Evolutionary conservation across 441 rosid species (phyloP).

Genomic region (Mallotus repandus): DNA sequence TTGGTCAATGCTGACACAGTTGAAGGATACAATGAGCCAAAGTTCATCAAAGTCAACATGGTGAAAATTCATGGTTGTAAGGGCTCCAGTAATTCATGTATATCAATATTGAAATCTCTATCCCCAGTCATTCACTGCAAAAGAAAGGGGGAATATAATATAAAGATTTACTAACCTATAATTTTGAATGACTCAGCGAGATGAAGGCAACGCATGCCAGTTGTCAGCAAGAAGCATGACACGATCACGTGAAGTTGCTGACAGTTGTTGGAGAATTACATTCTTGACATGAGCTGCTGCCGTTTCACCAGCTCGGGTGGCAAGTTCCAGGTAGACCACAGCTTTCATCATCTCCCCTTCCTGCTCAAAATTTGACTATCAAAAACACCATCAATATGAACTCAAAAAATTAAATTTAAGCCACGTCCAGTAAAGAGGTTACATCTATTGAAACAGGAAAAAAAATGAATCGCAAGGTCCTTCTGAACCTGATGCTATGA

Average conservation of each 20-base stretch:
- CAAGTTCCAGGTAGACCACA: slow-evolving; percentile 79
- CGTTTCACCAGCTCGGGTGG: slow-evolving; percentile 72
- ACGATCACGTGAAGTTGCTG: slow-evolving; percentile 46
- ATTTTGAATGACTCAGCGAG: slow-evolving; percentile 31
- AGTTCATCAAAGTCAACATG: neutral
- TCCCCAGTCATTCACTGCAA: neutral
- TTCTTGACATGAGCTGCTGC: slow-evolving; percentile 69
- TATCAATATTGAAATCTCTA: neutral
- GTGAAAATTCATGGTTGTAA: neutral
- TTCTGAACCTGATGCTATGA: neutral
- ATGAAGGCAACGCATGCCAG: slow-evolving; percentile 58
- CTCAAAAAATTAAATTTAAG: neutral
- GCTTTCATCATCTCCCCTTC: slow-evolving; percentile 78
- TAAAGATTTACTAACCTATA: slow-evolving; percentile 16
- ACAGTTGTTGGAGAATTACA: slow-evolving; percentile 60
- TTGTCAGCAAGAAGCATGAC: slow-evolving; percentile 51
- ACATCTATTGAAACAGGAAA: neutral
- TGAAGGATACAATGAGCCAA: neutral
- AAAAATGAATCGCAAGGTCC: neutral
- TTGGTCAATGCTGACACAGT: neutral
- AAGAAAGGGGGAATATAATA: neutral
- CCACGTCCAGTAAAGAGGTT: neutral
- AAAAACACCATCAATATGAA: slow-evolving; percentile 14
- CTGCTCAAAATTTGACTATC: slow-evolving; percentile 39
- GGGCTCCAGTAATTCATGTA: neutral